Percentiles rank a stretch among this genome's conserved stretches.
Conservation (phyloP, 257 asterid species). For the Nicotiana tomentosiformis region DNA sequence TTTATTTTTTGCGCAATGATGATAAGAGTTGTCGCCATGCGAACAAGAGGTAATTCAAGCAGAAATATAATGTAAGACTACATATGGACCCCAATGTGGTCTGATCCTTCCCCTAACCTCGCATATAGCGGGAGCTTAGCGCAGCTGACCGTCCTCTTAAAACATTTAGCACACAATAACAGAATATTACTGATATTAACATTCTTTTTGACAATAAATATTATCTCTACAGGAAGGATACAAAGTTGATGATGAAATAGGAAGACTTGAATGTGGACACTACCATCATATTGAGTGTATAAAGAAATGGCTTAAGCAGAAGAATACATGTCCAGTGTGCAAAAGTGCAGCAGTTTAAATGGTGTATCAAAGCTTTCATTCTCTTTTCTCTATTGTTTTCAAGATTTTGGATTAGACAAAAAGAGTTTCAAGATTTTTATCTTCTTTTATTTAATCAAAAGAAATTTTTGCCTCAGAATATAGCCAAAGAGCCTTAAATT, state of each 20-base stretch:
- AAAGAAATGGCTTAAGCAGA: conserved; percentile 57
- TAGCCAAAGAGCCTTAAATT: background rate
- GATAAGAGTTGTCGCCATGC: rapidly evolving
- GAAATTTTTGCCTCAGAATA: background rate
- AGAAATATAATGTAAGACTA: background rate
- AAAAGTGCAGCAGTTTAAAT: conserved; percentile 31
- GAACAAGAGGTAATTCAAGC: background rate
- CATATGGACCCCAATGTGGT: background rate
- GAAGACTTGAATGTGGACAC: conserved; percentile 49
- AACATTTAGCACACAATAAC: background rate
- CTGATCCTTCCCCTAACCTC: background rate
- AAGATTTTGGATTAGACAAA: background rate
- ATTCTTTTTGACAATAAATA: background rate
- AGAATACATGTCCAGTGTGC: conserved; percentile 57
- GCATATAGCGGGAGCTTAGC: background rate
- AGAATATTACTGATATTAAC: background rate
- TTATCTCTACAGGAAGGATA: conserved; percentile 37
- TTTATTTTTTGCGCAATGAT: background rate
- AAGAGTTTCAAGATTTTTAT: background rate
- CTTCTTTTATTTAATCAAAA: background rate
- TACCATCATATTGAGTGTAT: conserved; percentile 56
- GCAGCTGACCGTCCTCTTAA: no score
- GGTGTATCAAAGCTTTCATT: background rate
- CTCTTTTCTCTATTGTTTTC: background rate
- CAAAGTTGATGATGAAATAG: conserved; percentile 29